Conservation (phyloP, 192 early-diverging fungal genomes). For the Anaeromyces robustus region DNA sequence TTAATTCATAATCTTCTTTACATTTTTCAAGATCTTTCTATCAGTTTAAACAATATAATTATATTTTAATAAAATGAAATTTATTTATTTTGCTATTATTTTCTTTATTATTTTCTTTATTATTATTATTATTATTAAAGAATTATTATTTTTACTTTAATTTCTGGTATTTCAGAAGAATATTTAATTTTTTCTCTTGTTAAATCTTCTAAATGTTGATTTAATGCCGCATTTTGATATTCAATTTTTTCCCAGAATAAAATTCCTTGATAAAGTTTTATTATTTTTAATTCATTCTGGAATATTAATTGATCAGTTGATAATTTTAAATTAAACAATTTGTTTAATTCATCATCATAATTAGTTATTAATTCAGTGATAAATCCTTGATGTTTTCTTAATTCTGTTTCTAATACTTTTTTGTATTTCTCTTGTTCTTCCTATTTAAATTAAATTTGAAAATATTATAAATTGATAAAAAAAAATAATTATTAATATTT, state of each 20-base stretch:
- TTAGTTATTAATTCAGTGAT: constrained; percentile 30
- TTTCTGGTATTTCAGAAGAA: constrained; percentile 27
- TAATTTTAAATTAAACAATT: constrained; percentile 25
- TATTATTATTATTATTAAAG: too few relatives aligned
- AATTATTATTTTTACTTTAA: constrained; percentile 31
- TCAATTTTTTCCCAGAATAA: constrained; percentile 2
- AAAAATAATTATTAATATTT: too few relatives aligned
- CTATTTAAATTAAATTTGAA: neutral
- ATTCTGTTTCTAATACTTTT: constrained; percentile 45
- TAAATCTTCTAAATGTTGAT: constrained; percentile 17
- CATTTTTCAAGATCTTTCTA: constrained; percentile 34
- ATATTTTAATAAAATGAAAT: too few relatives aligned
- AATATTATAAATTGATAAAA: too few relatives aligned
- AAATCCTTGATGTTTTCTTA: constrained; percentile 28
- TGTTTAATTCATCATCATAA: constrained; percentile 22
- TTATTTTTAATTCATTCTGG: constrained; percentile 25
- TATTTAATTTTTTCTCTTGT: constrained; percentile 17
- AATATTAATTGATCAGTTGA: constrained; percentile 22
- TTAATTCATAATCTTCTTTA: constrained; percentile 33
- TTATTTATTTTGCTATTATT: too few relatives aligned
- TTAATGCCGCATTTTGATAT: constrained; percentile 16
- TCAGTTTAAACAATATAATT: too few relatives aligned
- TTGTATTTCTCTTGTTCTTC: constrained; percentile 46
- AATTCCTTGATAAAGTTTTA: constrained; percentile 20
- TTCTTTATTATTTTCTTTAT: too few relatives aligned